Base-by-base conservation (phyloP, 1,284 basidiomycete genomes). In the Phenoliferia sp. region DNA sequence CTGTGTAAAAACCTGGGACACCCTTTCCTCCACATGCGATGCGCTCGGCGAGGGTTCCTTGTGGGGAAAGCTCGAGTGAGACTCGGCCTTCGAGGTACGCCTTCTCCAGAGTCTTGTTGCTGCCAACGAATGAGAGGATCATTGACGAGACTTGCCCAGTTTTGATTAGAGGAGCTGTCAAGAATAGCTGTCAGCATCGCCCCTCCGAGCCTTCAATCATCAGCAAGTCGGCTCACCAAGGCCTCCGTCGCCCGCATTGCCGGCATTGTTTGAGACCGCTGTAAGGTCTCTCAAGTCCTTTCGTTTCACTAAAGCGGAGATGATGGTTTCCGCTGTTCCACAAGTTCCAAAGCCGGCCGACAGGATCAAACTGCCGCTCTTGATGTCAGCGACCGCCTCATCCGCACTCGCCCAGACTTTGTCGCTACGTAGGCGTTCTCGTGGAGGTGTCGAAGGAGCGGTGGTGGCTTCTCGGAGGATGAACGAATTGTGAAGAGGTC, bases 321-420 rank as follows among this genome's bases (percentile, higher is more conserved):
- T 56, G 29, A 56, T 17, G 15, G 55, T 56, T 31, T 56, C 55
- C 12, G 55, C 55, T 2, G 55, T 56, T 17, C 55, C 55, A 26
- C 55, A 56, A 16, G 33, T 28, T 12, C 55, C 55, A 22, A 56
- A 56, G 9, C 55, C 55, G 29, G 55, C 55, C 12, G 55, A 56
- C 7, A 56, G 55, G 17, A 56, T 32, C 7, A 32, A 6, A 22
- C 55, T 56, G 19, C 55, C 55, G 55, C 55, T 56, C 55, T 56
- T 29, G 55, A 56, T 28, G 55, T 56, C 55, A 3, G 55, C 55
- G 28, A 56, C 55, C 12, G 55, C 55, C 15, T 56, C 55, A 19
- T 56, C 55, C 55, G 55, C 55, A 22, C 55, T 56, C 29, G 55
- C 55, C 55, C 55, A 56, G 26, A 56, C 28, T 22, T 56, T 56